Conservation (phyloP, 2,329 filamentous ascomycete species). For the Emericellopsis cladophorae region DNA sequence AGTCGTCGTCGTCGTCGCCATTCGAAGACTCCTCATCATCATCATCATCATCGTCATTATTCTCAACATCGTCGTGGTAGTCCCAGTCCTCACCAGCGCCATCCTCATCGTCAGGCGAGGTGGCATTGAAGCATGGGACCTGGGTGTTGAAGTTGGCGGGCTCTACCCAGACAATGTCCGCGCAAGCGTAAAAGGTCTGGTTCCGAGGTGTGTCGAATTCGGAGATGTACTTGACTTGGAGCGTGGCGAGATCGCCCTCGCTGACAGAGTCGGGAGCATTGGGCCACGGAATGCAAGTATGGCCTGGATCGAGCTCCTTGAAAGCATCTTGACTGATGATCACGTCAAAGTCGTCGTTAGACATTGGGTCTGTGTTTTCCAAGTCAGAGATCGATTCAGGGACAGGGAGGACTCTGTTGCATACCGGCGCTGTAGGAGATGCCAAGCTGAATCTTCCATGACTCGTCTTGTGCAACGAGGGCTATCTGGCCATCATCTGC, state of each 20-base stretch:
- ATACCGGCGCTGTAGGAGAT: conserved; percentile 39
- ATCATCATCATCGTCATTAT: conserved; percentile 4
- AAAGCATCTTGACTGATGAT: conserved; percentile 21
- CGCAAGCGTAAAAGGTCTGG: conserved; percentile 35
- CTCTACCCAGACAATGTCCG: conserved; percentile 31
- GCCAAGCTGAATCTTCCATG: conserved; percentile 38
- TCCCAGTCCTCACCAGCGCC: neutral
- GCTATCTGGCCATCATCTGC: conserved; percentile 40
- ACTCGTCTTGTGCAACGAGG: conserved; percentile 43
- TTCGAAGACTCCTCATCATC: conserved; percentile 2
- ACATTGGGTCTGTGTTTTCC: conserved; percentile 19
- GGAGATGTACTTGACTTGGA: conserved; percentile 34
- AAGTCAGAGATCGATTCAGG: neutral
- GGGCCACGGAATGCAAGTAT: conserved; percentile 29
- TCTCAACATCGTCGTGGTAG: conserved; percentile 3
- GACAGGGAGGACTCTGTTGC: conserved; percentile 1
- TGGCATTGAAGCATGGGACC: conserved; percentile 31
- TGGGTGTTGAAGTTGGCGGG: conserved; percentile 16
- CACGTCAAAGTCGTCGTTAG: conserved; percentile 25
- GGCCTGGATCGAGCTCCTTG: conserved; percentile 26
- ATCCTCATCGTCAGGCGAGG: conserved; percentile 14
- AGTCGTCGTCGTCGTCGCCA: conserved; percentile 5
- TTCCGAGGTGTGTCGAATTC: conserved; percentile 27
- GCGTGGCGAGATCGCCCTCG: conserved; percentile 31
- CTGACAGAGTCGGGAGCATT: conserved; percentile 17